Base-by-base conservation (phyloP, 345 rosid species). In the Hibiscus tridactylites region DNA sequence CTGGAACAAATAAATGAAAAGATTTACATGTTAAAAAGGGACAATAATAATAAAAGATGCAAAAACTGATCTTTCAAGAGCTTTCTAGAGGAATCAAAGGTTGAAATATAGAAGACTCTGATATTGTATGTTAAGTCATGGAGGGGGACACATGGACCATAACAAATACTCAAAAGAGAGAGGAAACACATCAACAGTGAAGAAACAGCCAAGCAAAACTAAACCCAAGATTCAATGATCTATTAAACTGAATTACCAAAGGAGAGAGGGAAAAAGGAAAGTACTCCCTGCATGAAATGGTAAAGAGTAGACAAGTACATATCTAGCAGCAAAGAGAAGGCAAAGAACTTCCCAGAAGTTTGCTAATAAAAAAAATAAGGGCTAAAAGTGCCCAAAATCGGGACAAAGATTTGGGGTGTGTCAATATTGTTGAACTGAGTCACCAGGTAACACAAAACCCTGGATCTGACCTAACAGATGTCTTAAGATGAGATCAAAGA, bases 401-500 rank as follows among this genome's bases (percentile, higher is more conserved):
- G 67, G 61, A 79, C 76, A 71, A 84, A 72, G 71, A 81, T 68
- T 74, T 26, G 52, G 62, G 68, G 63, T 47, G 73, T 39, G 78
- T 75, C 65, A 65, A 53, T 64, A 16, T 15, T 28, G 82, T 74
- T 49, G 16, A 77, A 77, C 81, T 53, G 75, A 71, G 71, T 72
- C 77, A 77, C 62, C 68, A 68, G 70, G 75, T 59, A 75, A 63
- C 64, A 29, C 50, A 60, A 17, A 73, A 69, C 58, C 66, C 84
- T 79, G 85, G 87, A 84, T 88, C 92, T 85, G 90, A 85, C 77
- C 77, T 83, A 75, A 77, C 58, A 70, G 46, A 77, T 75, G 39
- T 71, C 68, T 54, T 52, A 21, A 62, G 81, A 84, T 49, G 73
- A 44, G 80, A 79, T 73, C 58, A 46, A 46, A 46, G 13, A 31